Percentiles rank a stretch among this genome's conserved stretches.
These are phyloP conservation scores for Kwoniella sp. DNA, from an alignment of 768 basidiomycete species.

Conservation along the genomic window DNA sequence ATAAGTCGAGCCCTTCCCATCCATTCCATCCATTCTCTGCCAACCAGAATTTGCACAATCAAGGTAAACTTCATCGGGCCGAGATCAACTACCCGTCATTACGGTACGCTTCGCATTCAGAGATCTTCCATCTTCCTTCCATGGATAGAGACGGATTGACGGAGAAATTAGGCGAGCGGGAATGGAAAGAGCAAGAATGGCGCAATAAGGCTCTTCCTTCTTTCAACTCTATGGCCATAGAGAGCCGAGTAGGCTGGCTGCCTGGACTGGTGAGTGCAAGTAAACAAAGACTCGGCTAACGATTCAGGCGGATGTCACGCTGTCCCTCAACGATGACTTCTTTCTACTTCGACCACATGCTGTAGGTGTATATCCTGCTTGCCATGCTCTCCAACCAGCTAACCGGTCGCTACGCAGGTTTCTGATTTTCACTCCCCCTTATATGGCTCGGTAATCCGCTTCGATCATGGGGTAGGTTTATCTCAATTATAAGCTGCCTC, in stretches of 20 bases:
- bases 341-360: slow-evolving; percentile 49
- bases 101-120: slow-evolving; percentile 47
- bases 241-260: slow-evolving; percentile 46
- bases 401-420: slow-evolving; percentile 19
- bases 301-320: slow-evolving; percentile 36
- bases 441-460: slow-evolving; percentile 51
- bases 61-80: slow-evolving; percentile 9
- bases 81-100: slow-evolving; percentile 39
- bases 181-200: slow-evolving; percentile 47
- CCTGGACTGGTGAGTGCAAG: slow-evolving; percentile 40
- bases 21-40: slow-evolving; percentile 41
- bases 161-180: slow-evolving; percentile 36
- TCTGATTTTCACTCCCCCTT: slow-evolving; percentile 48
- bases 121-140: slow-evolving; percentile 50
- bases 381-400: background rate
- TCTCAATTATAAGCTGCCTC: background rate
- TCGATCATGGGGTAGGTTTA: slow-evolving; percentile 44
- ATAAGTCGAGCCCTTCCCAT: slow-evolving; percentile 40
- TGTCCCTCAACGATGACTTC: slow-evolving; percentile 52
- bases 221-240: slow-evolving; percentile 55
- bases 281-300: background rate
- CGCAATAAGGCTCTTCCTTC: slow-evolving; percentile 42
- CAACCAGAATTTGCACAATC: slow-evolving; percentile 13
- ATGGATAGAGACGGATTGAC: slow-evolving; percentile 34
- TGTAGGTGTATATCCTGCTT: slow-evolving; percentile 20